phyloP scores from a whole-genome alignment of 345 rosid species.

The Sapria himalayana region DNA sequence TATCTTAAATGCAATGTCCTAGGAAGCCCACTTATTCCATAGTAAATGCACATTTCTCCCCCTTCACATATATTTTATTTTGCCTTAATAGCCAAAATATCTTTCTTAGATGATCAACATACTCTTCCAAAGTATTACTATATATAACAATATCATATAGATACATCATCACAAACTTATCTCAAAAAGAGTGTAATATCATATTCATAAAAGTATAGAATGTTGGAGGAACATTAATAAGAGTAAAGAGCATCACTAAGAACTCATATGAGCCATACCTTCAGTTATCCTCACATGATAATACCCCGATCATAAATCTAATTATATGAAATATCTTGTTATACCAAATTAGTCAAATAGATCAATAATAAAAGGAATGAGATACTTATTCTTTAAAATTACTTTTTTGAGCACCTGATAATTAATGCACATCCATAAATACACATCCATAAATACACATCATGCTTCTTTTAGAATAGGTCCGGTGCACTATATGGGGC shows the following conservation, averaged over 20 bases:
- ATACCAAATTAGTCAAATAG: background rate
- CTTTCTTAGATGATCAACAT: background rate
- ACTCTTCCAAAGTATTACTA: background rate
- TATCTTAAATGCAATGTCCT: too few species aligned
- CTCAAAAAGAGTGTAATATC: background rate
- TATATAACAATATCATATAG: background rate
- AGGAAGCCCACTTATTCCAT: too few species aligned
- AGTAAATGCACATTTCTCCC: background rate
- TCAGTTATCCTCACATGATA: background rate
- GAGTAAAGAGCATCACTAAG: background rate
- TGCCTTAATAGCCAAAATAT: background rate
- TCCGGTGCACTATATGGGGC: background rate
- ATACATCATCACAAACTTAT: conserved; percentile 1
- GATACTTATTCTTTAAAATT: conserved; percentile 3
- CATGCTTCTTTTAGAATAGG: conserved; percentile 5
- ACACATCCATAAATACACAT: background rate
- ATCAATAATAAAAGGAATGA: background rate
- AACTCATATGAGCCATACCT: background rate
- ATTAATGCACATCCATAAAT: conserved; percentile 5
- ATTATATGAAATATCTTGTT: background rate
- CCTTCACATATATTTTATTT: background rate
- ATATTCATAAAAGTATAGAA: background rate
- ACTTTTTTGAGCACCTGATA: conserved; percentile 1
- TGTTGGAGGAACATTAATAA: background rate
- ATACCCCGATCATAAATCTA: background rate